These are phyloP conservation scores for Aschersonia sp. DNA, from an alignment of 2,329 filamentous ascomycete species.

Conservation along the genomic window DNA sequence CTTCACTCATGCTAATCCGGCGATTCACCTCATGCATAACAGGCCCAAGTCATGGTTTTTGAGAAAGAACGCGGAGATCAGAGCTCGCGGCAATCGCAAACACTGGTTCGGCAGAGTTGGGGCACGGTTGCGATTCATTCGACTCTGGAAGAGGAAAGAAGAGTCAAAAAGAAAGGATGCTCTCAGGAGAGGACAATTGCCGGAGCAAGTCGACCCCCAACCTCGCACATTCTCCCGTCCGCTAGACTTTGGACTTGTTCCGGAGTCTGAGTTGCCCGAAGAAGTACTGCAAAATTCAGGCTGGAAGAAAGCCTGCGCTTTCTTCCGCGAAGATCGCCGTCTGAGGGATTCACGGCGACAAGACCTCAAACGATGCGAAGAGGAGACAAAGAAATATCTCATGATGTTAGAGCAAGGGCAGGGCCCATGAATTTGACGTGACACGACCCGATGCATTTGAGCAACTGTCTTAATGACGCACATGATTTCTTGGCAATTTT, in stretches of 20 bases:
- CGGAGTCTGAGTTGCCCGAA: constrained; percentile 25
- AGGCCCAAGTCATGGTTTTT: constrained; percentile 29
- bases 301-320: constrained; percentile 27
- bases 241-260: constrained; percentile 22
- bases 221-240: constrained; percentile 14
- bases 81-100: constrained; percentile 32
- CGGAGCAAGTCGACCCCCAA: constrained; percentile 10
- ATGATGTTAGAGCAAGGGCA: neutral
- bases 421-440: neutral
- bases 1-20: constrained; percentile 35
- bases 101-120: constrained; percentile 31
- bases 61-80: constrained; percentile 34
- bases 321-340: constrained; percentile 15
- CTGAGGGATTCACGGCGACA: constrained; percentile 1
- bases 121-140: constrained; percentile 20
- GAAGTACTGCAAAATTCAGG: constrained; percentile 26
- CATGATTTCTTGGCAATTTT: neutral
- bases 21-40: constrained; percentile 28
- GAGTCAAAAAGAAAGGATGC: constrained; percentile 3
- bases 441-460: neutral
- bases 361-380: constrained; percentile 6
- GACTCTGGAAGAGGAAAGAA: constrained; percentile 9
- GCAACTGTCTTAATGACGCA: neutral
- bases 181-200: neutral
- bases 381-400: constrained; percentile 11